Conservation (phyloP, 2,329 filamentous ascomycete genomes). For the Ilyonectria robusta region DNA sequence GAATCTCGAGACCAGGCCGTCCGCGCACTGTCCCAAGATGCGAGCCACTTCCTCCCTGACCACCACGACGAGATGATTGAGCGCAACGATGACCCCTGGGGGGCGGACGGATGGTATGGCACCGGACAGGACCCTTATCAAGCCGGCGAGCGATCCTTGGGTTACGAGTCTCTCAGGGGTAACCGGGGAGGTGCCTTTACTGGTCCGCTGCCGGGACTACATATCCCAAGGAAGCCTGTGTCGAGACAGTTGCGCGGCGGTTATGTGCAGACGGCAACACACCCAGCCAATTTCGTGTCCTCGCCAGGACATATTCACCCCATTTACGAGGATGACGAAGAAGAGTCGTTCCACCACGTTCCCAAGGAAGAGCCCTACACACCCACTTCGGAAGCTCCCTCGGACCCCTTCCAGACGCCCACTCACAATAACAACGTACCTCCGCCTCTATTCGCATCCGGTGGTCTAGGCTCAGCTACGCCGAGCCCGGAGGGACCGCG, state of each 20-base stretch:
- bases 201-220: conserved; percentile 38
- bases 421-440: conserved; percentile 39
- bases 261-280: conserved; percentile 51
- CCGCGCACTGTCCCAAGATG: conserved; percentile 65
- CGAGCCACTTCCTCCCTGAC: conserved; percentile 60
- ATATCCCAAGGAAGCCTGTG: conserved; percentile 54
- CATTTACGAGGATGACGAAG: conserved; percentile 72
- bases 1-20: conserved; percentile 62
- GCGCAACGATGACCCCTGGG: conserved; percentile 51
- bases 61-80: conserved; percentile 64
- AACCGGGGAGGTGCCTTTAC: conserved; percentile 38
- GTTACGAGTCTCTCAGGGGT: conserved; percentile 65
- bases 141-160: conserved; percentile 58
- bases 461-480: conserved; percentile 52
- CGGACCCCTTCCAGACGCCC: conserved; percentile 68
- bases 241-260: conserved; percentile 49
- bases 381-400: conserved; percentile 55
- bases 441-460: conserved; percentile 46
- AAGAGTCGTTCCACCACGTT: conserved; percentile 54
- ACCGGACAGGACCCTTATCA: conserved; percentile 61
- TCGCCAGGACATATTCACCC: conserved; percentile 66
- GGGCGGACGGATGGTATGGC: conserved; percentile 59
- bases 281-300: conserved; percentile 47
- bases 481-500: conserved; percentile 59
- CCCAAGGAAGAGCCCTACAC: conserved; percentile 49